Conservation (phyloP, 192 early-diverging fungal genomes). For the Umbelopsis isabellina region DNA sequence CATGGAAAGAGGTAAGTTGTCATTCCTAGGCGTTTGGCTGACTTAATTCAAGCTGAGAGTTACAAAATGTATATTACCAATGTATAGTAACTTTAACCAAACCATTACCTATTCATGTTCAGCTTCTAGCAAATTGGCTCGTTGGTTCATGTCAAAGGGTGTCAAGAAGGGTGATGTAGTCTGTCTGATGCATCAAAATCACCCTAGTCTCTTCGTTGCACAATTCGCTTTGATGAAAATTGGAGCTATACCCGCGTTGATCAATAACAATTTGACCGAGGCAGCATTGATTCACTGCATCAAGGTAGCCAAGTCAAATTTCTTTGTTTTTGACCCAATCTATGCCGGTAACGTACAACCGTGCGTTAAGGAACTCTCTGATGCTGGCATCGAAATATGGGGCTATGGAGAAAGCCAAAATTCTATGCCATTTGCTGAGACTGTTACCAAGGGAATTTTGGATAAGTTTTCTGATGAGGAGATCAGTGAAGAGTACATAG, state of each 20-base stretch:
- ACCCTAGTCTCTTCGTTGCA: conserved; percentile 54
- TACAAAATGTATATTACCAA: background rate
- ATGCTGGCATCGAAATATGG: conserved; percentile 26
- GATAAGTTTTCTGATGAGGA: conserved; percentile 32
- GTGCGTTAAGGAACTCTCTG: conserved; percentile 20
- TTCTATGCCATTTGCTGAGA: conserved; percentile 32
- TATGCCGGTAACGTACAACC: conserved; percentile 32
- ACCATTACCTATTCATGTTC: background rate
- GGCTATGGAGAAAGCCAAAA: conserved; percentile 31
- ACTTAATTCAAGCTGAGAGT: no score
- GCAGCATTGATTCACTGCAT: conserved; percentile 45
- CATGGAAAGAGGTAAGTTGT: conserved; percentile 47
- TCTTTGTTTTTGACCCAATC: conserved; percentile 51
- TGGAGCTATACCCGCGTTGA: conserved; percentile 54
- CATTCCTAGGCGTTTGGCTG: background rate
- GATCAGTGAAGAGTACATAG: conserved; percentile 24
- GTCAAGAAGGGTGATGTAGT: conserved; percentile 51
- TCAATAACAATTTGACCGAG: conserved; percentile 62
- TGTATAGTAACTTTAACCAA: no score
- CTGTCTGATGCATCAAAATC: conserved; percentile 59
- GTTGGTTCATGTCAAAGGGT: conserved; percentile 30
- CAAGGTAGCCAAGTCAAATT: conserved; percentile 40
- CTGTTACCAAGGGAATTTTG: conserved; percentile 34
- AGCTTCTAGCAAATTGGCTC: conserved; percentile 36
- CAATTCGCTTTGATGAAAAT: conserved; percentile 63